These are phyloP conservation scores for Alternaria brassicae DNA, from an alignment of 2,329 filamentous ascomycete species.

Conservation along the genomic window DNA sequence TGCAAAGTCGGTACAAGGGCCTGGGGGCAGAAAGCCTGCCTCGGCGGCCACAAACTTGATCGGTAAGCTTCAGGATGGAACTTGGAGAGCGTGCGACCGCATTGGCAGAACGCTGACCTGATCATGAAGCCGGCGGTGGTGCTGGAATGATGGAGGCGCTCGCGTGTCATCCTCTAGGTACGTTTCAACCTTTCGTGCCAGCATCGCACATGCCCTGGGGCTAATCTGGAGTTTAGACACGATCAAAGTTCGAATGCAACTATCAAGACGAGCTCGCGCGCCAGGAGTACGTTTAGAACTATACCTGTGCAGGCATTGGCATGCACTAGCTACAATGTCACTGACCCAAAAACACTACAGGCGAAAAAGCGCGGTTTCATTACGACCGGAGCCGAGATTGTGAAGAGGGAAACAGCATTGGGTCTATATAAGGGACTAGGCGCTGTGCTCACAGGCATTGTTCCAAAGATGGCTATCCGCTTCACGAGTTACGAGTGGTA, in stretches of 20 bases:
- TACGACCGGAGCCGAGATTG: constrained; percentile 83
- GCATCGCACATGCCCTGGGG: background rate
- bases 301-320: background rate
- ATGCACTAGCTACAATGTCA: background rate
- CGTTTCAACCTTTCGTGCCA: constrained; percentile 30
- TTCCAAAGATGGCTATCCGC: constrained; percentile 99
- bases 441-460: constrained; percentile 92
- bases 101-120: constrained; percentile 21
- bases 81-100: background rate
- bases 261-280: constrained; percentile 81
- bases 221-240: constrained; percentile 69
- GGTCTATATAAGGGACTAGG: constrained; percentile 98
- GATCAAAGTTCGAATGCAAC: constrained; percentile 99
- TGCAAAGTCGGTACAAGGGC: constrained; percentile 63
- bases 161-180: constrained; percentile 91
- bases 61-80: constrained; percentile 62
- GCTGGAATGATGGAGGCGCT: constrained; percentile 99
- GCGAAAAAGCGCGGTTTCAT: constrained; percentile 85
- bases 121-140: constrained; percentile 81
- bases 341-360: constrained; percentile 45
- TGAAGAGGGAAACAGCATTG: constrained; percentile 86
- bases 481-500: constrained; percentile 98
- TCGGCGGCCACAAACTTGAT: constrained; percentile 91
- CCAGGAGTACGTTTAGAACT: constrained; percentile 70
- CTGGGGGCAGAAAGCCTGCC: constrained; percentile 75